A percentile compares a stretch with the other conserved stretches of the same genome.
Evolutionary conservation across 2,329 filamentous ascomycete species (phyloP).

Genomic region (Drechslerella dactyloides): DNA sequence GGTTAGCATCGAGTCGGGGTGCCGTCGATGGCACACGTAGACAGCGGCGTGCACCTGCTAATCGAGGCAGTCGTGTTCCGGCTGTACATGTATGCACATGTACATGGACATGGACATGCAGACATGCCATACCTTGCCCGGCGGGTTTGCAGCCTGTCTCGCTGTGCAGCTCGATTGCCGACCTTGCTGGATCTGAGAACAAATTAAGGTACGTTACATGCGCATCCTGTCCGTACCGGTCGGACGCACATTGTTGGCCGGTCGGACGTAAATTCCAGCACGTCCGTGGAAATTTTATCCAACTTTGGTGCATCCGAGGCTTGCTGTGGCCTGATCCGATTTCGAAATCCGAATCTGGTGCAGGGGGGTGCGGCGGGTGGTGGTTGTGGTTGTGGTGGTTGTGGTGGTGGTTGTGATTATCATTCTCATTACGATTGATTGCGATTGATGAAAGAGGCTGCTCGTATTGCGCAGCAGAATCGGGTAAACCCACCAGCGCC

Average conservation of each 20-base stretch:
- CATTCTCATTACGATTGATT: slow-evolving; percentile 13
- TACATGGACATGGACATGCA: slow-evolving; percentile 4
- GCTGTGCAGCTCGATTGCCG: slow-evolving; percentile 15
- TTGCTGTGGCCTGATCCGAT: slow-evolving; percentile 5
- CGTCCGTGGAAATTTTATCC: neutral
- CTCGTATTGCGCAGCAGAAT: slow-evolving; percentile 48
- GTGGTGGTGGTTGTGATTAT: too few relatives aligned
- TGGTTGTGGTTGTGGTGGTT: too few relatives aligned
- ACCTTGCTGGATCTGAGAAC: slow-evolving; percentile 9
- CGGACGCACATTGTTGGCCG: neutral
- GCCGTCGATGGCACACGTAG: neutral
- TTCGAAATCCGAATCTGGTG: too few relatives aligned
- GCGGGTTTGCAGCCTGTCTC: neutral
- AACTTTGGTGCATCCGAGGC: neutral
- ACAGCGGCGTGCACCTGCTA: slow-evolving; percentile 3
- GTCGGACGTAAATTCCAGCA: neutral
- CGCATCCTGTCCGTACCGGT: neutral
- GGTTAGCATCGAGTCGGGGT: neutral
- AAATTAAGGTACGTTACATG: slow-evolving; percentile 18
- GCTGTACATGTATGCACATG: neutral
- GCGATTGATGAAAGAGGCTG: slow-evolving; percentile 2
- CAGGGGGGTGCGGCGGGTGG: too few relatives aligned
- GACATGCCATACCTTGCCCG: neutral
- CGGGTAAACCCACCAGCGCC: slow-evolving; percentile 32
- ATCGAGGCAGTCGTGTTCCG: slow-evolving; percentile 2